These are phyloP conservation scores for Cryptococcus deneoformans DNA, from an alignment of 1,284 basidiomycete genomes.

Conservation along the genomic window DNA sequence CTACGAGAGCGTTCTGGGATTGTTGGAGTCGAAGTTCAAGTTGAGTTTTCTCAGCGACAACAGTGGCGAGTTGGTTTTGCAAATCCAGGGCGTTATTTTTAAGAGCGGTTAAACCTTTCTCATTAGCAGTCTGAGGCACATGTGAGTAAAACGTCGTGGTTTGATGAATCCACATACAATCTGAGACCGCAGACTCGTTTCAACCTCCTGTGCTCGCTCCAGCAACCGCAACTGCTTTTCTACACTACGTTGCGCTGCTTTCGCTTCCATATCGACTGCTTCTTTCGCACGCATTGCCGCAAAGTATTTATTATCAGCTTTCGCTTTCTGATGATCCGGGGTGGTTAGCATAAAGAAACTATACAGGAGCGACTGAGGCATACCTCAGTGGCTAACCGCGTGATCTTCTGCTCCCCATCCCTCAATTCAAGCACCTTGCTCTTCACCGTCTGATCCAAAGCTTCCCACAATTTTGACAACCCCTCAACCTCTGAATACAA, in stretches of 20 bases:
- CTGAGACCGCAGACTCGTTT: slow-evolving; percentile 60
- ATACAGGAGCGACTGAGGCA: neutral
- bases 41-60: slow-evolving; percentile 40
- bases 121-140: slow-evolving; percentile 53
- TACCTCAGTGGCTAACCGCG: slow-evolving; percentile 64
- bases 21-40: slow-evolving; percentile 33
- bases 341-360: neutral
- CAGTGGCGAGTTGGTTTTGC: slow-evolving; percentile 51
- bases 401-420: slow-evolving; percentile 70
- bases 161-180: slow-evolving; percentile 52
- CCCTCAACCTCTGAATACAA: slow-evolving; percentile 84
- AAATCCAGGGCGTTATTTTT: slow-evolving; percentile 52
- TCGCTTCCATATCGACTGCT: slow-evolving; percentile 71
- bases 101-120: slow-evolving; percentile 53
- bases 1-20: slow-evolving; percentile 49
- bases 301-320: slow-evolving; percentile 94
- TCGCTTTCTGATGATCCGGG: slow-evolving; percentile 64
- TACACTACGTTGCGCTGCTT: slow-evolving; percentile 60
- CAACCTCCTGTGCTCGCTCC: slow-evolving; percentile 66
- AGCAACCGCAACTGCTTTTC: slow-evolving; percentile 78
- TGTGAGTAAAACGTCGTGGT: neutral
- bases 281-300: slow-evolving; percentile 88
- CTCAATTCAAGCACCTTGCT: slow-evolving; percentile 80
- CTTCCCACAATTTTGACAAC: slow-evolving; percentile 81
- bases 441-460: slow-evolving; percentile 76